phyloP scores from a whole-genome alignment of 805 yeast species.

The Saturnispora besseyi region DNA sequence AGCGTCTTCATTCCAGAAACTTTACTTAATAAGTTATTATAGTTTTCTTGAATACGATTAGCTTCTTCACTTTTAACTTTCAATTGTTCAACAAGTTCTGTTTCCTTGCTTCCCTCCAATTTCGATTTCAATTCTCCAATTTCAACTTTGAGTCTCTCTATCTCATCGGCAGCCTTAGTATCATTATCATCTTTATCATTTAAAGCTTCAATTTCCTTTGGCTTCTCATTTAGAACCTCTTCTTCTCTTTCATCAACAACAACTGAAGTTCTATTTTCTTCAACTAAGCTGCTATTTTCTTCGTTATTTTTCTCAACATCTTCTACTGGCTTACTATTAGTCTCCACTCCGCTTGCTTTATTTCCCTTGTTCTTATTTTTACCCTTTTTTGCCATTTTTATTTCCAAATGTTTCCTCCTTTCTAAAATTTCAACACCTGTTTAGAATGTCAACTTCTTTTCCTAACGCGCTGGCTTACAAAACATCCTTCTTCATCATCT shows the following conservation, averaged over 20 bases:
- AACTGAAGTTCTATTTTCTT: constrained; percentile 5
- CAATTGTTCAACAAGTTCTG: constrained; percentile 22
- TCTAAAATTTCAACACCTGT: not conserved
- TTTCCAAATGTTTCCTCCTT: not conserved
- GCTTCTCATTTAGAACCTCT: not conserved
- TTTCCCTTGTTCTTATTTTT: constrained; percentile 8
- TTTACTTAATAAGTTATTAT: constrained; percentile 52
- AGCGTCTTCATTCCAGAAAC: constrained; percentile 66
- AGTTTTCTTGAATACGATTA: constrained; percentile 48
- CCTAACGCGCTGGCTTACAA: not conserved
- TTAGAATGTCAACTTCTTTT: not conserved
- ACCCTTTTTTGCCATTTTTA: constrained; percentile 11
- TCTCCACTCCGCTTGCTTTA: not conserved
- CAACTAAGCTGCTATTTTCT: constrained; percentile 7
- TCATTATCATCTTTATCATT: not conserved
- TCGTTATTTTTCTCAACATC: not conserved
- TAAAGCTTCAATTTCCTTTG: not conserved
- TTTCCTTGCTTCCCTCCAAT: not conserved
- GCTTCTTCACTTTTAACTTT: constrained; percentile 39
- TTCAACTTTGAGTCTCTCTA: constrained; percentile 4
- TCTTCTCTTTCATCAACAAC: constrained; percentile 6
- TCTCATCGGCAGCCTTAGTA: not conserved
- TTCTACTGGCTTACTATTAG: not conserved
- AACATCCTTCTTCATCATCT: not conserved
- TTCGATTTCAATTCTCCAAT: constrained; percentile 1